Evolutionary conservation across 306 rosid genomes (phyloP), one percentile per base, ranked within the genome.

Genomic region (Lathyrus tuberosus): DNA sequence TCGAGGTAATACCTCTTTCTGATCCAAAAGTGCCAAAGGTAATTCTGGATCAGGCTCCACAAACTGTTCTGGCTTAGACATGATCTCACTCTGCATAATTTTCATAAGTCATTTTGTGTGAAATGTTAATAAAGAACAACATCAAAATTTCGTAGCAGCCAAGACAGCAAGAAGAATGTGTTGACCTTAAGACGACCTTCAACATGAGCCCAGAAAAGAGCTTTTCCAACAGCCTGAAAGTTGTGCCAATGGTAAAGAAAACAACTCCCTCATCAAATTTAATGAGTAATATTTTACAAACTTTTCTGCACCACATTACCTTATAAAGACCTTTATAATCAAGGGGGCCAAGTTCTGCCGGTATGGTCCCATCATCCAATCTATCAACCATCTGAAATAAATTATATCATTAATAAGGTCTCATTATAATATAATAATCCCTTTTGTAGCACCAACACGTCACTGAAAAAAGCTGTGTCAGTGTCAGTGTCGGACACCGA

Each of bases 111-210:
- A 84, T 77, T 73, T 54, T 28, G 41, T 9, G 31, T 14, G 38
- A 81, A 35, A 35, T 35, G 40, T 35, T 35, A 35, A 43, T 43
- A 51, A 63, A 67, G 64, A 18, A 57, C 57, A 61, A 48, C 65
- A 69, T 43, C 44, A 16, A 12, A 54, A 37, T 44, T 54, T 48
- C 18, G 17, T 8, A 41, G 42, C 8, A 64, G 51, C 30, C 47
- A 62, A 62, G 42, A 38, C 46, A 79, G 22, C 33, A 52, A 60
- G 35, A 62, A 65, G 58, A 47, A 47, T 42, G 46, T 64, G 63
- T 65, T 67, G 73, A 90, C 98, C 98, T 94, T 94, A 57, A 94
- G 92, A 81, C 86, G 98, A 69, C 98, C 98, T 81, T 94, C 98
- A 13, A 94, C 98, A 80, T 94, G 98, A 70, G 98, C 97, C 85